A percentile compares a stretch with the other conserved stretches of the same genome.
Conservation (phyloP, 2,329 filamentous ascomycete species). For the Cordyceps cicadae region DNA sequence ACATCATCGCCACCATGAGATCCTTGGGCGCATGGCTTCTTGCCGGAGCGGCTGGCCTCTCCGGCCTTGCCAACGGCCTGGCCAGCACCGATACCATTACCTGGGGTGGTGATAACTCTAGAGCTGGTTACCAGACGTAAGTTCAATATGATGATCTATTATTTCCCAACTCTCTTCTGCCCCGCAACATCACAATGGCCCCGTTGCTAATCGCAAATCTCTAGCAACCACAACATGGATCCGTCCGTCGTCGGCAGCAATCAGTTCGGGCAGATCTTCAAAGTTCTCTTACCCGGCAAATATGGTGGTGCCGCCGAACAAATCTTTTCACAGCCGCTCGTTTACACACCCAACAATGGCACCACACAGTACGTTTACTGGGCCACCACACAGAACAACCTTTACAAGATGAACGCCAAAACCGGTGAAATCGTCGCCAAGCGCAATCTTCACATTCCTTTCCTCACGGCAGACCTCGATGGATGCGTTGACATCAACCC, state of each 20-base stretch:
- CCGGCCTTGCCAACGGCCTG: slow-evolving; percentile 27
- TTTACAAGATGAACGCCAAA: slow-evolving; percentile 48
- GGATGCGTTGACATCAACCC: slow-evolving; percentile 41
- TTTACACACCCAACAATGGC: slow-evolving; percentile 39
- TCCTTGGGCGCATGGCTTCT: slow-evolving; percentile 20
- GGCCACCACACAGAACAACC: slow-evolving; percentile 49
- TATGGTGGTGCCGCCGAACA: slow-evolving; percentile 43
- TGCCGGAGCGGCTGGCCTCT: slow-evolving; percentile 26
- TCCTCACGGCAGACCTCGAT: slow-evolving; percentile 38
- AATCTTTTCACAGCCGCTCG: slow-evolving; percentile 42
- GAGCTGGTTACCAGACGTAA: slow-evolving; percentile 45
- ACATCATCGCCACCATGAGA: slow-evolving; percentile 17
- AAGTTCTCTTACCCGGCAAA: slow-evolving; percentile 40
- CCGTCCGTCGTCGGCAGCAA: slow-evolving; percentile 47
- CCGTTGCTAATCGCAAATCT: not conserved
- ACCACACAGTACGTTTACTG: slow-evolving; percentile 45
- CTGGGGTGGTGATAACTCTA: slow-evolving; percentile 49
- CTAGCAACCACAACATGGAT: slow-evolving; percentile 54
- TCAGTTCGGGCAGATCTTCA: slow-evolving; percentile 49
- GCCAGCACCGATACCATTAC: slow-evolving; percentile 48
- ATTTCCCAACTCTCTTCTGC: not conserved
- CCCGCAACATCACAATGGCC: not conserved
- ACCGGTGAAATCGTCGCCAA: slow-evolving; percentile 42
- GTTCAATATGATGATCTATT: slow-evolving; percentile 13
- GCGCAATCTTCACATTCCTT: slow-evolving; percentile 41